Base-by-base conservation (phyloP, 805 yeast genomes). In the Barnettozyma sp. region DNA sequence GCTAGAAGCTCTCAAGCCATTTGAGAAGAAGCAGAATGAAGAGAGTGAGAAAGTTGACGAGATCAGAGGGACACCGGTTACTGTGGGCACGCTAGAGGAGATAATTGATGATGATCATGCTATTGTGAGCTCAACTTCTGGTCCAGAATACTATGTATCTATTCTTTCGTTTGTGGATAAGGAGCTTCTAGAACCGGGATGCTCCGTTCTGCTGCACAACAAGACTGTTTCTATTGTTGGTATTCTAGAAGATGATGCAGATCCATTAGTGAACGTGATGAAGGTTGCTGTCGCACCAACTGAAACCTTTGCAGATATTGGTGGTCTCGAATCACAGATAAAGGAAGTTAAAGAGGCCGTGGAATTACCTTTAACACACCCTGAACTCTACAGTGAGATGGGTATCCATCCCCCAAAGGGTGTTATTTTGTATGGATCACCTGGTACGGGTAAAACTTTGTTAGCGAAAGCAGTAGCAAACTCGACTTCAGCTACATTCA, bases 401-500 rank as follows among this genome's bases (percentile, higher is more conserved):
- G 97, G 97, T 52, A 90, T 90, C 54, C 87, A 88, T 55, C 97
- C 97, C 10, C 97, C 97, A 35, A 90, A 90, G 65, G 97, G 97
- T 65, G 97, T 90, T 35, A 88, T 90, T 50, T 69, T 90, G 40
- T 90, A 90, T 57, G 97, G 97, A 54, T 94, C 97, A 0, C 97
- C 97, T 23, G 97, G 97, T 62, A 90, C 97, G 4, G 97, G 97
- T 51, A 90, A 90, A 60, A 90, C 97, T 1, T 66, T 90, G 40
- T 70, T 90, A 49, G 97, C 97, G 11, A 90, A 88, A 60, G 98
- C 98, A 1, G 98, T 92, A 32, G 98, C 98, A 4, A 90, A 92
- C 61, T 97, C 92, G 56, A 92, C 98, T 1, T 79, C 92, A 44
- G 97, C 97, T 3, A 87, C 97, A 4, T 92, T 92, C 51, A 69